Evolutionary conservation across 2,329 filamentous ascomycete genomes (phyloP).

Genomic region (Microcyclospora pomicola): DNA sequence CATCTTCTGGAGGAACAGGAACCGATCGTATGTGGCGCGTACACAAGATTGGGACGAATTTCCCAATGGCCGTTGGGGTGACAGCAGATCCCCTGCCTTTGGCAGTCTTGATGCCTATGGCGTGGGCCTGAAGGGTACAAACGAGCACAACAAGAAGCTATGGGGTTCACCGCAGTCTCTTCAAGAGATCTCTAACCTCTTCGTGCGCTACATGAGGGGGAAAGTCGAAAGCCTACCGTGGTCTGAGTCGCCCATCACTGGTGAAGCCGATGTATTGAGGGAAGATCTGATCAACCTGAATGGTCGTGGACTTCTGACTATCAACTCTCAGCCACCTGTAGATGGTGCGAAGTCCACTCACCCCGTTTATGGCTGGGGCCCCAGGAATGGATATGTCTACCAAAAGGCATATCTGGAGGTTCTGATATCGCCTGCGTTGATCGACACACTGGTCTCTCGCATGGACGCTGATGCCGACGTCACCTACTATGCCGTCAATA

Average conservation of each 20-base stretch:
- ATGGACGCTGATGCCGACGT: slow-evolving; percentile 68
- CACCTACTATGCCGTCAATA: slow-evolving; percentile 89
- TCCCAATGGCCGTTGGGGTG: slow-evolving; percentile 96
- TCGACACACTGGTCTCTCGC: slow-evolving; percentile 61
- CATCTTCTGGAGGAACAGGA: slow-evolving; percentile 96
- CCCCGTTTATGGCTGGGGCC: slow-evolving; percentile 84
- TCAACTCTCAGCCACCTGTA: slow-evolving; percentile 95
- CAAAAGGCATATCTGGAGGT: slow-evolving; percentile 96
- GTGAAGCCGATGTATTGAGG: slow-evolving; percentile 68
- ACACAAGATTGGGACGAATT: slow-evolving; percentile 99
- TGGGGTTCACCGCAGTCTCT: slow-evolving; percentile 79
- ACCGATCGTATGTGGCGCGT: slow-evolving; percentile 86
- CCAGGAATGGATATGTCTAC: slow-evolving; percentile 89
- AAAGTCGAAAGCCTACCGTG: slow-evolving; percentile 75
- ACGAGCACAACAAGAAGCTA: slow-evolving; percentile 86
- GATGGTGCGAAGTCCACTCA: slow-evolving; percentile 81
- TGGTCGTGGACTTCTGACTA: slow-evolving; percentile 72
- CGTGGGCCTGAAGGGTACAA: slow-evolving; percentile 84
- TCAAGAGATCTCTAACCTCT: slow-evolving; percentile 67
- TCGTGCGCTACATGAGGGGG: slow-evolving; percentile 71
- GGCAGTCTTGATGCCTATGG: slow-evolving; percentile 91
- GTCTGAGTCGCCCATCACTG: slow-evolving; percentile 79
- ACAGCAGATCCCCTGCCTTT: slow-evolving; percentile 89
- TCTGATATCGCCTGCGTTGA: slow-evolving; percentile 66
- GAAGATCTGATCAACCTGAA: slow-evolving; percentile 69